phyloP scores from a whole-genome alignment of 257 asterid species.

The Striga asiatica region DNA sequence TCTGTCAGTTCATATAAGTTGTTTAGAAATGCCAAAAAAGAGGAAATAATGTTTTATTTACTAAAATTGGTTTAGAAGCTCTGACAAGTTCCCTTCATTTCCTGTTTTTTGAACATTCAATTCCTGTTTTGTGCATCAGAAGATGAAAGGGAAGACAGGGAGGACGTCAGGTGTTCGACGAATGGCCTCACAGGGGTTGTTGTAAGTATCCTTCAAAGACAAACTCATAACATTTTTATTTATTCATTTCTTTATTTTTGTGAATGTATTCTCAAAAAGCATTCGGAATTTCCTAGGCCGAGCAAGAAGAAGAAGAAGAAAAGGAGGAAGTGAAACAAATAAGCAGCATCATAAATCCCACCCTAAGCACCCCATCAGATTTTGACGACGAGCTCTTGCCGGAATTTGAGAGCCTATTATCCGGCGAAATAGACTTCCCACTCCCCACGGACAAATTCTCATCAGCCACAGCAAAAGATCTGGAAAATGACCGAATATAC shows the following conservation, averaged over 20 bases:
- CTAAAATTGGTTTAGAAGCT: background rate
- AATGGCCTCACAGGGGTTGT: slow-evolving; percentile 50
- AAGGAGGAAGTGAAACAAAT: slow-evolving; percentile 86
- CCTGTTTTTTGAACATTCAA: slow-evolving; percentile 13
- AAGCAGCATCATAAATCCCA: slow-evolving; percentile 50
- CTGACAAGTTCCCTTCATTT: background rate
- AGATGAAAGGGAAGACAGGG: slow-evolving; percentile 32
- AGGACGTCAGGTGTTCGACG: slow-evolving; percentile 24
- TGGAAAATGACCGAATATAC: slow-evolving; percentile 44
- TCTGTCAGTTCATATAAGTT: too few relatives aligned
- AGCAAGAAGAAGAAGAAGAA: slow-evolving; percentile 56
- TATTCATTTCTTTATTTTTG: too few relatives aligned
- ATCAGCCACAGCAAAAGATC: slow-evolving; percentile 21
- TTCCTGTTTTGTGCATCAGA: slow-evolving; percentile 15
- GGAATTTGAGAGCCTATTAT: slow-evolving; percentile 61
- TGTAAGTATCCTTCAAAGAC: slow-evolving; percentile 19
- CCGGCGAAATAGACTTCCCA: slow-evolving; percentile 74
- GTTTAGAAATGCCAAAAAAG: too few relatives aligned
- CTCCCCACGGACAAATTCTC: slow-evolving; percentile 54
- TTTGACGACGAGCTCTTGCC: slow-evolving; percentile 67
- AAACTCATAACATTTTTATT: background rate
- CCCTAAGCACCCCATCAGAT: slow-evolving; percentile 32
- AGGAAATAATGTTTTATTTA: background rate
- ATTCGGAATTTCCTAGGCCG: too few relatives aligned
- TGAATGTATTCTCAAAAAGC: too few relatives aligned